Evolutionary conservation across 1,284 basidiomycete genomes (phyloP).

Genomic region (Xerocomus minutiporus): DNA sequence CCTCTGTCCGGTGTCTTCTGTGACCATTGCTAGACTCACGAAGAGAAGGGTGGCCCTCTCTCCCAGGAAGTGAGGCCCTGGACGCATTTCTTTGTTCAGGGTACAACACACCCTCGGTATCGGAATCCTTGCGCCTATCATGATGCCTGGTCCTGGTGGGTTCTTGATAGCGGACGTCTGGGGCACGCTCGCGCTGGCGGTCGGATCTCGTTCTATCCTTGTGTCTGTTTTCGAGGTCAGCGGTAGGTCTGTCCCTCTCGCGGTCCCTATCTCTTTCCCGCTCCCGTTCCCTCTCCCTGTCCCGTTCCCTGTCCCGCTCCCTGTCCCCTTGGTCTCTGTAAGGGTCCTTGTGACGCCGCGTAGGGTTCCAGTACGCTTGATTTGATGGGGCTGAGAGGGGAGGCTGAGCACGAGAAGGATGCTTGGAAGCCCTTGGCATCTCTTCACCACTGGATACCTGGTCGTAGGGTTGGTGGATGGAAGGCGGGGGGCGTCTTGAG

Average conservation of each 20-base stretch:
- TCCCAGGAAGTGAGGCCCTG: conserved; percentile 29
- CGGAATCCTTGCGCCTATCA: conserved; percentile 33
- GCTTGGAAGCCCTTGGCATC: conserved; percentile 18
- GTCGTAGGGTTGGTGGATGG: conserved; percentile 21
- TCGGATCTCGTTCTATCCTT: conserved; percentile 29
- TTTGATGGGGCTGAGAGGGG: conserved; percentile 19
- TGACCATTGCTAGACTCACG: conserved; percentile 28
- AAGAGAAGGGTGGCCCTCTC: conserved; percentile 22
- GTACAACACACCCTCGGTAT: conserved; percentile 25
- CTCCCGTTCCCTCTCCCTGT: conserved; percentile 21
- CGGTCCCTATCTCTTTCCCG: conserved; percentile 17
- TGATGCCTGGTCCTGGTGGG: conserved; percentile 18
- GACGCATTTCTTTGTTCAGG: conserved; percentile 29
- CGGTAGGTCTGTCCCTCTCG: conserved; percentile 17
- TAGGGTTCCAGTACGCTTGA: conserved; percentile 24
- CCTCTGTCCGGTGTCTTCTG: conserved; percentile 33
- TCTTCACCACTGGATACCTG: conserved; percentile 24
- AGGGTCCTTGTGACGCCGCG: conserved; percentile 22
- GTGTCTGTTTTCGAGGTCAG: conserved; percentile 27
- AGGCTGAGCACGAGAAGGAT: conserved; percentile 27
- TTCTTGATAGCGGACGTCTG: conserved; percentile 26
- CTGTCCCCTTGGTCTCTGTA: conserved; percentile 14
- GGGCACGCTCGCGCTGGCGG: conserved; percentile 24
- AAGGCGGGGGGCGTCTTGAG: conserved; percentile 14
- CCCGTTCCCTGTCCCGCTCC: conserved; percentile 19